Conservation (phyloP, 129 eudicot species). For the Tagetes patula region DNA sequence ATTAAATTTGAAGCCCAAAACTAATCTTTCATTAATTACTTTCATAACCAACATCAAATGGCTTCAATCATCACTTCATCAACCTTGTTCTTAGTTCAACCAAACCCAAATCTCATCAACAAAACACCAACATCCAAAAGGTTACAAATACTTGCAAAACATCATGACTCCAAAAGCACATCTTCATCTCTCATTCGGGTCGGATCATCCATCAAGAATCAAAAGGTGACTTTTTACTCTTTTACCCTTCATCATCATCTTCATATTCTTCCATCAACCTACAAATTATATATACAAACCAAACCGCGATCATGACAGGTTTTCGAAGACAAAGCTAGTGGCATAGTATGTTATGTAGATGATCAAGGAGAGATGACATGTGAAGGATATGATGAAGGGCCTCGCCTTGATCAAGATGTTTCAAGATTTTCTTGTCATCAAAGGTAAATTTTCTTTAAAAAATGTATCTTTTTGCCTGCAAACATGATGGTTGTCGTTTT, state of each 20-base stretch:
- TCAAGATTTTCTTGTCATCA: slow-evolving; percentile 38
- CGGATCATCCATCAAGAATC: slow-evolving; percentile 45
- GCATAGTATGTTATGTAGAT: slow-evolving; percentile 70
- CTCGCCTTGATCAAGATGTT: slow-evolving; percentile 49
- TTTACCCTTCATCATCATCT: background rate
- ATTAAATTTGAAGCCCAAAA: slow-evolving; percentile 4
- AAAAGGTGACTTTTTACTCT: slow-evolving; percentile 28
- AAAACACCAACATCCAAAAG: slow-evolving; percentile 22
- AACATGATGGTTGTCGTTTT: too few relatives aligned
- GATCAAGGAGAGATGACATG: slow-evolving; percentile 74
- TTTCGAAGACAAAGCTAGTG: slow-evolving; percentile 61
- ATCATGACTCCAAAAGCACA: slow-evolving; percentile 22
- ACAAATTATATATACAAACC: background rate
- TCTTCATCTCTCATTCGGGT: slow-evolving; percentile 41
- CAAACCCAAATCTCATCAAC: slow-evolving; percentile 30
- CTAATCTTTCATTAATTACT: slow-evolving; percentile 6
- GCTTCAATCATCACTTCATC: slow-evolving; percentile 30
- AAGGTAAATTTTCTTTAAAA: slow-evolving; percentile 31
- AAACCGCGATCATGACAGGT: slow-evolving; percentile 33
- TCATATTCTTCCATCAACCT: background rate
- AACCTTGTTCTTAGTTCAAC: slow-evolving; percentile 26
- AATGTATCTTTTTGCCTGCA: background rate
- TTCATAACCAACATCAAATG: slow-evolving; percentile 24
- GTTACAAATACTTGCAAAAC: slow-evolving; percentile 34
- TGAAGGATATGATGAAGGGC: slow-evolving; percentile 90